Evolutionary conservation across 139 green algal species (phyloP), one percentile per base, ranked within the genome.

Genomic region (Chlorella sp.): DNA sequence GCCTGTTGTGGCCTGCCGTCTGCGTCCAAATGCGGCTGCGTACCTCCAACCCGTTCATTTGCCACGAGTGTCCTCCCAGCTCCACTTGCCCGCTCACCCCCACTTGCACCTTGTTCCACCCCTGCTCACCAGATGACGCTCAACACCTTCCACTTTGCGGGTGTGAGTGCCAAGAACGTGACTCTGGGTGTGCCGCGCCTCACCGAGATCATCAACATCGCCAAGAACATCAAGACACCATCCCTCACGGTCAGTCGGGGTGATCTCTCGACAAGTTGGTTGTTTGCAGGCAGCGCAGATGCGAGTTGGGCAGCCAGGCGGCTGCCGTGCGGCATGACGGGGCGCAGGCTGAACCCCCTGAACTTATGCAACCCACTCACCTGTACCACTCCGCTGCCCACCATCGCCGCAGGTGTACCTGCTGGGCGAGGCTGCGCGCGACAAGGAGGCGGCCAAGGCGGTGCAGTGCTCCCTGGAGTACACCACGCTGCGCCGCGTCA

Each of bases 141-240:
- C 58, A 98, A 98, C 92, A 98, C 97, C 32, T 99, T 99, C 93
- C 97, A 99, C 79, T 92, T 92, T 89, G 91, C 91, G 48, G 91
- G 94, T 32, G 94, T 98, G 85, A 97, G 93, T 22, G 97, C 96
- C 69, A 99, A 98, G 94, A 99, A 99, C 89, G 97, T 99, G 40
- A 99, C 97, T 51, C 94, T 99, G 83, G 97, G 97, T 64, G 97
- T 99, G 89, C 97, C 97, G 17, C 95, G 97, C 40, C 91, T 99
- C 38, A 98, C 94, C 14, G 97, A 99, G 90, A 98, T 99, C 93
- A 99, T 99, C 93, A 99, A 99, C 90, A 93, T 99, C 32, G 94
- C 97, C 58, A 99, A 99, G 92, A 98, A 97, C 91, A 99, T 98
- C 92, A 99, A 99, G 91, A 99, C 97, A 76, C 97, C 97, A 51